Base-by-base conservation (phyloP, 2,329 filamentous ascomycete genomes). In the Grosmannia penicillata region DNA sequence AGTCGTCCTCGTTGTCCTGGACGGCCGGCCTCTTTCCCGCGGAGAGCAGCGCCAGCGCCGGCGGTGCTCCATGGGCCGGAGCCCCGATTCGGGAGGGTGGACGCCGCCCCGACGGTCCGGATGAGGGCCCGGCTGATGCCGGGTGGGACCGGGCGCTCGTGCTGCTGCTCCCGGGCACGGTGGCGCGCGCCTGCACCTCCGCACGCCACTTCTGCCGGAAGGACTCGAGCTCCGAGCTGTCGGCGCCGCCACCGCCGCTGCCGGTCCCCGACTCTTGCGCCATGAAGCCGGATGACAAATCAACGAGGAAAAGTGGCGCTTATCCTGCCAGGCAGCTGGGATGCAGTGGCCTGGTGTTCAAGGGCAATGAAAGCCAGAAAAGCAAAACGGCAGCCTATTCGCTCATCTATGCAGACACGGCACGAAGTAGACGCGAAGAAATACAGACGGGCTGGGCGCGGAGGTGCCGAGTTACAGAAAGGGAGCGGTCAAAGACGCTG, bases 201-300 rank as follows among this genome's bases (percentile, higher is more conserved):
- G 84, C 79, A 42, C 75, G 75, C 87, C 87, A 95, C 66, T 85
- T 71, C 52, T 75, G 72, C 47, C 89, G 78, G 60, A 95, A 95
- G 33, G 72, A 78, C 57, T 93, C 84, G 43, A 95, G 72, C 57
- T 93, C 86, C 36, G 78, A 68, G 54, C 74, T 68, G 34, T 65
- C 36, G 13, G 28, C 25, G 9, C 19, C 5, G 22, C 18, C 38
- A 6, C n/a, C 15, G 25, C 24, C 28, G 9, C 8, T 26, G 6
- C 39, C 23, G 10, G 39, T 24, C 13, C 26, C 21, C 15, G 43
- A 30, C 22, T 38, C 15, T 8, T 17, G 41, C 10, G 45, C 33
- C 43, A 45, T 45, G 25, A 21, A 14, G n/a, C 7, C 8, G 22
- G 22, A 13, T 30, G 35, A 24, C 26, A 24, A 30, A 37, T 29